A percentile compares a stretch with the other conserved stretches of the same genome.
These are phyloP conservation scores for Physcomitrium patens DNA, from an alignment of 225 moss, liverwort and hornwort species.

Conservation along the genomic window DNA sequence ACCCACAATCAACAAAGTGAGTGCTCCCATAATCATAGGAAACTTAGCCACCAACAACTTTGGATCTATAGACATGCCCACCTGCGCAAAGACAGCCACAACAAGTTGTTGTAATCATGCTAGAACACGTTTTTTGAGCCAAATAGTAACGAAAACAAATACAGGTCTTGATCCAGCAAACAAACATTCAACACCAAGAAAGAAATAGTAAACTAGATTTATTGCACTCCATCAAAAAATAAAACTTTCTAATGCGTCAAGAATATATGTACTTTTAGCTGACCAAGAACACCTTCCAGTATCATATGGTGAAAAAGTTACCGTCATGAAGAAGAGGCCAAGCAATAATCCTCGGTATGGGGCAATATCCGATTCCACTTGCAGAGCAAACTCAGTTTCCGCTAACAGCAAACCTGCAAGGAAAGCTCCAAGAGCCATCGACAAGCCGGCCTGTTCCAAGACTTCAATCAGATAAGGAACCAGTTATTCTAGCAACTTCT, in stretches of 20 bases:
- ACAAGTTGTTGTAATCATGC: neutral
- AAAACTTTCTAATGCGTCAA: neutral
- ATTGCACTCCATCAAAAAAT: no score
- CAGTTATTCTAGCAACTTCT: neutral
- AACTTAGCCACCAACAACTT: slow-evolving; percentile 85
- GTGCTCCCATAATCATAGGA: slow-evolving; percentile 77
- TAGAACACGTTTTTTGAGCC: neutral
- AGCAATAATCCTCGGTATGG: slow-evolving; percentile 93
- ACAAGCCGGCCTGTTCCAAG: slow-evolving; percentile 82
- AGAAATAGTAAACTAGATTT: no score
- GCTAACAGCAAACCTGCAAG: slow-evolving; percentile 88
- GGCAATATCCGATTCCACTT: slow-evolving; percentile 98
- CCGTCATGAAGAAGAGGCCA: slow-evolving; percentile 98
- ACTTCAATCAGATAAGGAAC: slow-evolving; percentile 24
- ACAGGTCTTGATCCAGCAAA: no score
- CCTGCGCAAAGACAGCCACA: slow-evolving; percentile 52
- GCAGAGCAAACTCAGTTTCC: slow-evolving; percentile 93
- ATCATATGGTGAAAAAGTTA: slow-evolving; percentile 31
- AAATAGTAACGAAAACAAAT: no score
- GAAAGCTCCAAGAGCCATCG: slow-evolving; percentile 98
- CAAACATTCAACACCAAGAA: no score
- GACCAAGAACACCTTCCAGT: neutral
- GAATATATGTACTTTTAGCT: neutral
- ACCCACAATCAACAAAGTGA: slow-evolving; percentile 79
- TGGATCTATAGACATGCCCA: slow-evolving; percentile 99